Conservation (phyloP, 306 rosid genomes). For the Vicia villosa region DNA sequence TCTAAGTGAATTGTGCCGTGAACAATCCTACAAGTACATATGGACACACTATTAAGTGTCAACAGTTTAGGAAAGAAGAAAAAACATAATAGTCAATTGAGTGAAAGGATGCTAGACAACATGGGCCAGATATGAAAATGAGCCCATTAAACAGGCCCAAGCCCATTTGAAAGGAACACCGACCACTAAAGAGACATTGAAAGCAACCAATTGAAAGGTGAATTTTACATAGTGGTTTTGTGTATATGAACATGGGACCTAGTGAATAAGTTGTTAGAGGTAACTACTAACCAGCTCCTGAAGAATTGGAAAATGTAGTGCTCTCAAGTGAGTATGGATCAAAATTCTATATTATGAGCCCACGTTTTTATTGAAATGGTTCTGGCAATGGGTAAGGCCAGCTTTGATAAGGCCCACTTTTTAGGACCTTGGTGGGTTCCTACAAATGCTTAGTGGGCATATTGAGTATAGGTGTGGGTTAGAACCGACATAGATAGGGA, state of each 20-base stretch:
- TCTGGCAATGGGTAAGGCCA: slow-evolving; percentile 51
- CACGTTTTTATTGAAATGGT: slow-evolving; percentile 33
- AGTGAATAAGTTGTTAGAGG: slow-evolving; percentile 37
- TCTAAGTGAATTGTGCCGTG: no score
- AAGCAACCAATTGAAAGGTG: slow-evolving; percentile 40
- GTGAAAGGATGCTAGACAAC: slow-evolving; percentile 47
- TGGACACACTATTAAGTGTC: slow-evolving; percentile 30
- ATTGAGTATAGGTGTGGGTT: slow-evolving; percentile 42
- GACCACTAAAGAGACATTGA: slow-evolving; percentile 56
- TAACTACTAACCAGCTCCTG: slow-evolving; percentile 56
- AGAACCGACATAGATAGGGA: slow-evolving; percentile 64
- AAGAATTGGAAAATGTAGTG: slow-evolving; percentile 55
- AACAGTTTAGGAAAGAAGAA: slow-evolving; percentile 37
- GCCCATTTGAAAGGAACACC: slow-evolving; percentile 39
- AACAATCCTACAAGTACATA: slow-evolving; percentile 47
- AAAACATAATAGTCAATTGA: slow-evolving; percentile 50
- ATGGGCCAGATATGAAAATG: slow-evolving; percentile 54
- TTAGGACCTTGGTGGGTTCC: slow-evolving; percentile 48
- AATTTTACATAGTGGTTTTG: slow-evolving; percentile 17
- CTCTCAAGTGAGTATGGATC: slow-evolving; percentile 27
- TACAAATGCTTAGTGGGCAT: slow-evolving; percentile 40
- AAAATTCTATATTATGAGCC: slow-evolving; percentile 43
- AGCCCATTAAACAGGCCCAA: slow-evolving; percentile 48
- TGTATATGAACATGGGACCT: slow-evolving; percentile 43
- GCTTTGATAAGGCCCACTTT: slow-evolving; percentile 61